Percentiles rank a stretch among this genome's conserved stretches.
Evolutionary conservation across 306 rosid genomes (phyloP).

Genomic region (Cucurbita maxima): DNA sequence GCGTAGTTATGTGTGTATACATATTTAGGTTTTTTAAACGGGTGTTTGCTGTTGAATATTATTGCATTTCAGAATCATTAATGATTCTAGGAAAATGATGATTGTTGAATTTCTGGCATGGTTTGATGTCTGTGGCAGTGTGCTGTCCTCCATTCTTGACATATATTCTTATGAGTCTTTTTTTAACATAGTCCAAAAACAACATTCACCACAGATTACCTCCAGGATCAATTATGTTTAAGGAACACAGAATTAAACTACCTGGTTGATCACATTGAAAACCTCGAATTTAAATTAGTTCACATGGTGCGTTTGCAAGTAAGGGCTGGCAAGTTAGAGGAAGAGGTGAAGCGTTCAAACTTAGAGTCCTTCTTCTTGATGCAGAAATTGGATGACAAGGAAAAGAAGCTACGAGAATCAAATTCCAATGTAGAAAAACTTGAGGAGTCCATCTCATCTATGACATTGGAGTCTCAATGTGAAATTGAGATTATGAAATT

Average conservation of each 20-base stretch:
- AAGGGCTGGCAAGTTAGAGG: conserved; percentile 39
- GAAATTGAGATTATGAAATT: conserved; percentile 85
- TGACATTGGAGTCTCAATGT: conserved; percentile 71
- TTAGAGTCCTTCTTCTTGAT: conserved; percentile 40
- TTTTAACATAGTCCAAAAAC: conserved; percentile 13
- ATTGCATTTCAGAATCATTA: not conserved
- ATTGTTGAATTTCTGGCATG: conserved; percentile 7
- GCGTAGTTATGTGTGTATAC: not conserved
- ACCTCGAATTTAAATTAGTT: conserved; percentile 42
- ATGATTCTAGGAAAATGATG: not conserved
- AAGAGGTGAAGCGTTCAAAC: conserved; percentile 36
- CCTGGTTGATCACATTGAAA: conserved; percentile 32
- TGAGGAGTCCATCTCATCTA: conserved; percentile 53
- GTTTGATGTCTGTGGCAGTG: not conserved
- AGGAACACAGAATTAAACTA: conserved; percentile 44
- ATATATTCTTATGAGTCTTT: not conserved
- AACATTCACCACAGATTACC: conserved; percentile 52
- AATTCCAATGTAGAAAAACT: conserved; percentile 40
- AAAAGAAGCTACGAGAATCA: conserved; percentile 43
- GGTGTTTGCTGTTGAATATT: not conserved
- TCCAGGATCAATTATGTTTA: conserved; percentile 60
- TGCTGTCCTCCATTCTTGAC: not conserved
- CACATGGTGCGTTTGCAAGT: conserved; percentile 35
- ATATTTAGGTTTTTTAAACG: not conserved
- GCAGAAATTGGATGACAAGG: conserved; percentile 43